Conservation (phyloP, 75 land plant species). For the Cunninghamia lanceolata region DNA sequence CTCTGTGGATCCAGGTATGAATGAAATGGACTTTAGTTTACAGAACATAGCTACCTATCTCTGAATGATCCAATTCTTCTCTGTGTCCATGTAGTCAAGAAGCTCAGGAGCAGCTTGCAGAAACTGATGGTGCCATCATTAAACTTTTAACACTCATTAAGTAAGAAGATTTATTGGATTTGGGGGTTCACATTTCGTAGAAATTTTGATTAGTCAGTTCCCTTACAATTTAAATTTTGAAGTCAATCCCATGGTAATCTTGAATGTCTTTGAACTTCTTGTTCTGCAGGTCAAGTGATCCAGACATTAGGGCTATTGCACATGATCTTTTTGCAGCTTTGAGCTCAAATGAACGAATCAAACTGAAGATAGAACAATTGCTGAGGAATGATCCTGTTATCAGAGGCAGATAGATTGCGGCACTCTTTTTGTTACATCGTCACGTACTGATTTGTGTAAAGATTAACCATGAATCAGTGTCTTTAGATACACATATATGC, state of each 20-base stretch:
- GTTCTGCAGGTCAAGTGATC: slow-evolving; percentile 30
- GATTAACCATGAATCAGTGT: background rate
- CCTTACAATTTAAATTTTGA: background rate
- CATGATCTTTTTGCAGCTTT: slow-evolving; percentile 33
- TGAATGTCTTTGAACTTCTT: slow-evolving; percentile 2
- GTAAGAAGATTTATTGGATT: slow-evolving; percentile 10
- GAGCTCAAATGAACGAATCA: slow-evolving; percentile 17
- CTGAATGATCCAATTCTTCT: background rate
- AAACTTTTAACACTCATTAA: slow-evolving; percentile 20
- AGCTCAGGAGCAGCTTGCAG: slow-evolving; percentile 34
- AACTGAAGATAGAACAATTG: slow-evolving; percentile 26
- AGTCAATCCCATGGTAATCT: background rate
- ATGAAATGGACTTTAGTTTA: background rate
- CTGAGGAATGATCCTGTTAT: slow-evolving; percentile 13
- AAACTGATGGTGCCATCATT: slow-evolving; percentile 28
- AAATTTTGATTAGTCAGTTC: background rate
- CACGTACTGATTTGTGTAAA: background rate
- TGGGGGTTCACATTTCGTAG: slow-evolving; percentile 5
- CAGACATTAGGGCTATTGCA: slow-evolving; percentile 29
- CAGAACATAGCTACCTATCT: slow-evolving; percentile 4
- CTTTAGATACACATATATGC: background rate
- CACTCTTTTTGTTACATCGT: background rate
- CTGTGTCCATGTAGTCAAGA: slow-evolving; percentile 14
- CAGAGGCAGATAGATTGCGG: background rate
- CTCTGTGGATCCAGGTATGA: slow-evolving; percentile 43